A percentile compares a stretch with the other conserved stretches of the same genome.
These are phyloP conservation scores for Hysterangium stoloniferum DNA, from an alignment of 768 basidiomycete species.

Conservation along the genomic window DNA sequence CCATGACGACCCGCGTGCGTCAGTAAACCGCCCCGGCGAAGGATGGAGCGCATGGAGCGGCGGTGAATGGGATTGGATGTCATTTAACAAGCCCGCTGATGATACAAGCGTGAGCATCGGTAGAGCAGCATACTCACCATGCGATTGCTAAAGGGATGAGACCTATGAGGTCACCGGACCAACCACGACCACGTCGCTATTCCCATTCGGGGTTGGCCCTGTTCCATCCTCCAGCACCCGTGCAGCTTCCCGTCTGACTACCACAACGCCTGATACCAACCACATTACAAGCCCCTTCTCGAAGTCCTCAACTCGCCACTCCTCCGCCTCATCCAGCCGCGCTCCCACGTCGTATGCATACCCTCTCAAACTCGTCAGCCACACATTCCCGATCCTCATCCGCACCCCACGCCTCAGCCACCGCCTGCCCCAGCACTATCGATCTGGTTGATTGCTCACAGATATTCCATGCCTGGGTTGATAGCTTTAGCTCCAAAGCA, in stretches of 20 bases:
- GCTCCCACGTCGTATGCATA: constrained; percentile 14
- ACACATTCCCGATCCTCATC: constrained; percentile 49
- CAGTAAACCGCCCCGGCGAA: constrained; percentile 59
- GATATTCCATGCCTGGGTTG: constrained; percentile 61
- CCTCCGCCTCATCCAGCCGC: constrained; percentile 31
- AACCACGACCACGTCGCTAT: not conserved
- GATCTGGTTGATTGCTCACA: constrained; percentile 70
- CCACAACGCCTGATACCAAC: not conserved
- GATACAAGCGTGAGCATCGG: constrained; percentile 6
- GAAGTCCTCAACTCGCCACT: constrained; percentile 24
- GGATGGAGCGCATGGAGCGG: constrained; percentile 54
- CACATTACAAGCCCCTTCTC: constrained; percentile 20
- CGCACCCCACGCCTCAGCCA: constrained; percentile 57
- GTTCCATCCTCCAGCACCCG: too few species aligned
- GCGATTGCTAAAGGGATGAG: constrained; percentile 30
- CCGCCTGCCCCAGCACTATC: constrained; percentile 63
- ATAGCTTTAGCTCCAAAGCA: constrained; percentile 64
- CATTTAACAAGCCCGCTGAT: constrained; percentile 33
- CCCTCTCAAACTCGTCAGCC: constrained; percentile 11
- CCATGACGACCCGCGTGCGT: constrained; percentile 57
- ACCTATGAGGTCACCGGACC: not conserved
- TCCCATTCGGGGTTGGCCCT: not conserved
- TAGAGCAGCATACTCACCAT: constrained; percentile 14
- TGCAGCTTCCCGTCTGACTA: too few species aligned
- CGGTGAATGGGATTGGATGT: constrained; percentile 67